A percentile compares a stretch with the other conserved stretches of the same genome.
Conservation (phyloP, 75 land plant species). For the Pseudotsuga menziesii region DNA sequence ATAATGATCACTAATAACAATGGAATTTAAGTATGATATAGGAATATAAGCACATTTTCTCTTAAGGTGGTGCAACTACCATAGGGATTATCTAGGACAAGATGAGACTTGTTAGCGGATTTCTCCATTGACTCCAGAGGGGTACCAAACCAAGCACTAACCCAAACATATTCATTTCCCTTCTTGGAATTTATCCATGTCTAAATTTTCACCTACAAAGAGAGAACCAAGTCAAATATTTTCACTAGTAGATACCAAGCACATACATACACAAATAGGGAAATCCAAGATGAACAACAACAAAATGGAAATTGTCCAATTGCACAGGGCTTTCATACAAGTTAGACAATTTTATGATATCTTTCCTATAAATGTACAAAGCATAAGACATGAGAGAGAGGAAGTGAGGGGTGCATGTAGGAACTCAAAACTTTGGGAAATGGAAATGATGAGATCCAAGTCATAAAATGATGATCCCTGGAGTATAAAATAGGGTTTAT, state of each 20-base stretch:
- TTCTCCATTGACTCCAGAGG: conserved; percentile 62
- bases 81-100: conserved; percentile 59
- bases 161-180: conserved; percentile 63
- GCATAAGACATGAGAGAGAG: neutral
- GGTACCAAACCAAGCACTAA: conserved; percentile 88
- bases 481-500: too few relatives aligned
- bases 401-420: neutral
- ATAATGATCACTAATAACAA: neutral
- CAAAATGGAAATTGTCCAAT: neutral
- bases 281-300: neutral
- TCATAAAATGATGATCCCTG: too few relatives aligned
- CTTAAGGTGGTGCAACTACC: conserved; percentile 46
- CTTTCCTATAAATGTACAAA: neutral
- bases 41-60: conserved; percentile 35
- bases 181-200: conserved; percentile 51
- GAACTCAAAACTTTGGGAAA: neutral
- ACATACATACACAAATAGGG: neutral
- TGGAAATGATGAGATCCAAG: neutral
- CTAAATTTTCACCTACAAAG: conserved; percentile 73
- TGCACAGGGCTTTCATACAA: neutral
- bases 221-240: neutral
- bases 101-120: conserved; percentile 48
- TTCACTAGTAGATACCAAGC: neutral
- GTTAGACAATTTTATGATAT: neutral
- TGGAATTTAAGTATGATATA: neutral